These are phyloP conservation scores for Hypomyces perniciosus DNA, from an alignment of 2,329 filamentous ascomycete species.

Conservation along the genomic window DNA sequence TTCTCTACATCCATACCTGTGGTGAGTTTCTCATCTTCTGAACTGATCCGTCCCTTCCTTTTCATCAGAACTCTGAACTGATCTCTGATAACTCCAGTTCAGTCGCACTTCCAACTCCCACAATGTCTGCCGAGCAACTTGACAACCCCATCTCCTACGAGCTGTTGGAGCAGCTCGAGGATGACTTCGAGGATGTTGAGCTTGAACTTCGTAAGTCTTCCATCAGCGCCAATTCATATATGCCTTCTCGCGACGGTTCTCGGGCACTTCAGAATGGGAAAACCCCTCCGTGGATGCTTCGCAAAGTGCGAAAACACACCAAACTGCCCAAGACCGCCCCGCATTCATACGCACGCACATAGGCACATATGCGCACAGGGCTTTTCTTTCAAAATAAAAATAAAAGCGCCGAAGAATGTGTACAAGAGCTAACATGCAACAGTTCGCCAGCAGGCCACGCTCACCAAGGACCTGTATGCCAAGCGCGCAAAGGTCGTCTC, in stretches of 20 bases:
- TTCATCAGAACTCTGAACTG: too few species aligned
- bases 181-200: conserved; percentile 78
- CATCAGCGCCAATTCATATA: not conserved
- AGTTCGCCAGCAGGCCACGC: conserved; percentile 69
- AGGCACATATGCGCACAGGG: not conserved
- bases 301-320: not conserved
- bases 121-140: conserved; percentile 31
- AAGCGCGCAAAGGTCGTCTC: conserved; percentile 66
- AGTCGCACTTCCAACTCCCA: conserved; percentile 8
- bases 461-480: conserved; percentile 66
- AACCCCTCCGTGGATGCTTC: too few species aligned
- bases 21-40: not conserved
- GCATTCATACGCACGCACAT: not conserved
- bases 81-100: not conserved
- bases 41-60: not conserved
- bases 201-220: conserved; percentile 67
- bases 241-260: not conserved
- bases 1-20: not conserved
- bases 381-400: not conserved
- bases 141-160: conserved; percentile 57
- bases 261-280: not conserved
- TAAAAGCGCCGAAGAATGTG: not conserved
- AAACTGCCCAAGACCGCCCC: not conserved
- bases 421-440: conserved; percentile 3
- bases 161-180: conserved; percentile 72